Conservation (phyloP, 345 rosid genomes). For the Citrus reticulata region DNA sequence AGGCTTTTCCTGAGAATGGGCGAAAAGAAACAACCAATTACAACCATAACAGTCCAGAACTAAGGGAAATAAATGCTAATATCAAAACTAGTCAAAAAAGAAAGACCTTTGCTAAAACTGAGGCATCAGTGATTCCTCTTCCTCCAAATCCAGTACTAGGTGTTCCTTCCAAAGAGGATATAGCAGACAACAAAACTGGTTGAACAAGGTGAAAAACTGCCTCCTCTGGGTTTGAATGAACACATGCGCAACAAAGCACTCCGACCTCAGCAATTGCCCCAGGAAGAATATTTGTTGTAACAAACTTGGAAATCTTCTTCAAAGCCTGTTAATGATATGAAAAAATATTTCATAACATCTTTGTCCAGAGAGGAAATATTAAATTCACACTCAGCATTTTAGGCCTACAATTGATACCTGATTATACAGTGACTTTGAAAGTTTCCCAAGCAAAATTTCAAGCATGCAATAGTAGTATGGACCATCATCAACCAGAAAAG, state of each 20-base stretch:
- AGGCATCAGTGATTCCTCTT: conserved; percentile 43
- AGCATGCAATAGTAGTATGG: conserved; percentile 98
- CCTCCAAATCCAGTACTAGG: conserved; percentile 94
- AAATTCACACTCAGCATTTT: conserved; percentile 11
- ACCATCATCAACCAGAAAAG: conserved; percentile 97
- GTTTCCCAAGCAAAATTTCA: conserved; percentile 89
- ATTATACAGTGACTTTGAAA: conserved; percentile 73
- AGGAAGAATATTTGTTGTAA: conserved; percentile 87
- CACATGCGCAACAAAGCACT: conserved; percentile 95
- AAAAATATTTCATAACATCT: conserved; percentile 9
- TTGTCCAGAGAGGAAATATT: background rate
- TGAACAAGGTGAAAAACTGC: conserved; percentile 81
- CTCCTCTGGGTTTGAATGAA: conserved; percentile 93
- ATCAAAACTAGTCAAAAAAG: conserved; percentile 19
- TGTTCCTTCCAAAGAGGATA: conserved; percentile 84
- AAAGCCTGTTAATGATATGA: conserved; percentile 59
- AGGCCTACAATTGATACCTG: conserved; percentile 51
- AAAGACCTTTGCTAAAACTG: conserved; percentile 66
- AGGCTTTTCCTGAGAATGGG: conserved; percentile 51
- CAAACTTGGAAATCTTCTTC: conserved; percentile 94
- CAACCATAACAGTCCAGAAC: conserved; percentile 6
- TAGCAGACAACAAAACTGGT: conserved; percentile 71
- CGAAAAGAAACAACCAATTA: conserved; percentile 13
- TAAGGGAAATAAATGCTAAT: conserved; percentile 12
- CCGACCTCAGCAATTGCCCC: conserved; percentile 99